Percentiles rank a stretch among this genome's conserved stretches.
Evolutionary conservation across 768 basidiomycete species (phyloP).

Genomic region (Amanita thiersii): DNA sequence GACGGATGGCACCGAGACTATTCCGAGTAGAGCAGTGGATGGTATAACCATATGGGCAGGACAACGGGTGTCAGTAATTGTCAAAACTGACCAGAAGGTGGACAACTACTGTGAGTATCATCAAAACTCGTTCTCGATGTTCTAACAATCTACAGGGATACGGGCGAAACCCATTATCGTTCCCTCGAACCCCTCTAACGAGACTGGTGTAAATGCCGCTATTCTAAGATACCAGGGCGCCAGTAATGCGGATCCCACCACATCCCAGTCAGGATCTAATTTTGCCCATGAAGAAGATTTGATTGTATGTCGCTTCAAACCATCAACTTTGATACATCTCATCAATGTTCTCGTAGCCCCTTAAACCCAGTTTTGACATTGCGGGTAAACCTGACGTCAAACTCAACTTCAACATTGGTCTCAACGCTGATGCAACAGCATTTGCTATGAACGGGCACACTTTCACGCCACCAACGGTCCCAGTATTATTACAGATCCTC

Average conservation of each 20-base stretch:
- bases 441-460: slow-evolving; percentile 26
- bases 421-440: slow-evolving; percentile 14
- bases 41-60: slow-evolving; percentile 1
- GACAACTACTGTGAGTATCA: slow-evolving; percentile 6
- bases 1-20: slow-evolving; percentile 25
- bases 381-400: slow-evolving; percentile 31
- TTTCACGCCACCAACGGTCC: slow-evolving; percentile 27
- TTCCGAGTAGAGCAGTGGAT: background rate
- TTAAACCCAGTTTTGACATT: slow-evolving; percentile 22
- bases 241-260: slow-evolving; percentile 23
- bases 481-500: slow-evolving; percentile 38
- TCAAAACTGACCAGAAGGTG: background rate
- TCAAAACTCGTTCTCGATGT: background rate
- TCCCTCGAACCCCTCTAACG: slow-evolving; percentile 31
- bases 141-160: slow-evolving; percentile 6
- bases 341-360: slow-evolving; percentile 7
- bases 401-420: slow-evolving; percentile 20
- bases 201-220: slow-evolving; percentile 13
- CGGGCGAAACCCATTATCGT: slow-evolving; percentile 28
- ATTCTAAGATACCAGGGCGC: slow-evolving; percentile 29
- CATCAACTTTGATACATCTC: background rate
- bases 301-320: slow-evolving; percentile 6
- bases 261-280: slow-evolving; percentile 15
- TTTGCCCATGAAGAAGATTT: background rate
- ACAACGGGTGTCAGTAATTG: slow-evolving; percentile 4